Base-by-base conservation (phyloP, 2,329 filamentous ascomycete species). In the Diaporthe vaccinii region DNA sequence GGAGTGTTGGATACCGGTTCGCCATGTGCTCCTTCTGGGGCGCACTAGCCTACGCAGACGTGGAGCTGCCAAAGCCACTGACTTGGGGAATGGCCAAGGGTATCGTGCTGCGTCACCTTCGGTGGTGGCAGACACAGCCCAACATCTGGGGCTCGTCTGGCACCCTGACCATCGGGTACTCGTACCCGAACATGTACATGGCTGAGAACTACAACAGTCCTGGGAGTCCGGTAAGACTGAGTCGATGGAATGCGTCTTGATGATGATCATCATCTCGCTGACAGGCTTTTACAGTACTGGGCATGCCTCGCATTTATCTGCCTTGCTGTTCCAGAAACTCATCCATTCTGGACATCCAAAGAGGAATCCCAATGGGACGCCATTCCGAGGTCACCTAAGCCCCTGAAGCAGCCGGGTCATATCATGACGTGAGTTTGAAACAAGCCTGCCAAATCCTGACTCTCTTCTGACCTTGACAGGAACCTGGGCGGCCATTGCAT, bases 21-120 rank as follows among this genome's bases (percentile, higher is more conserved):
- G 94, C 93, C 67, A 95, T 95, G 91, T 92, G 93, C n/a, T 93
- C 91, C 0, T 96, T 96, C 84, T 96, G 94, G 94, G 92, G 93
- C 17, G 92, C 93, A 0, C 84, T 95, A 39, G 94, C 93, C 1
- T 95, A 95, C 79, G 93, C 93, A 5, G 92, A 92, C 78, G 91
- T 95, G 69, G 92, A 95, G 72, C 87, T 95, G 7, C 93, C 93
- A 0, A 87, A 87, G 10, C 93, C 94, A 0, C 84, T 96, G 72
- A 93, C 91, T 3, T 95, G 93, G 93, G 94, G 94, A 3, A 93
- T 94, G 79, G 92, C 95, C 22, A 95, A 95, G 82, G 94, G 94
- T 2, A 88, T 96, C 20, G 88, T 95, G 53, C 84, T 96, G 74
- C 89, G 94, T 20, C 93, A 96, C 80, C 85, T 96, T 53, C 88